Conservation (phyloP, 139 green algal species). For the Volvox reticuliferus region DNA sequence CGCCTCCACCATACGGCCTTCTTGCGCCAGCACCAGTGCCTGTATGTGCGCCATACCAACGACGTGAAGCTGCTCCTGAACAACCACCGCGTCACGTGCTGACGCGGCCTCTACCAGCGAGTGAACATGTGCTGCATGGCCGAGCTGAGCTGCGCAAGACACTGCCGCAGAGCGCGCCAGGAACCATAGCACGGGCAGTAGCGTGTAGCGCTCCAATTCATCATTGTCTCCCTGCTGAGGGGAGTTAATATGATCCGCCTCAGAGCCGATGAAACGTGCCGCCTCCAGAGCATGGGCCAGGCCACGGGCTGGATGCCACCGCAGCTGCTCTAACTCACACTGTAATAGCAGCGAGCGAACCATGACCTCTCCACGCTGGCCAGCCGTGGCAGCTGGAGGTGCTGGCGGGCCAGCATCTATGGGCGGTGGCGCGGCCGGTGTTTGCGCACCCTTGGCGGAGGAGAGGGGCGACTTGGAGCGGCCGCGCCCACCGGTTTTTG, state of each 20-base stretch:
- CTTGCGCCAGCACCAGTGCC: slow-evolving; percentile 12
- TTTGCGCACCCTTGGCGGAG: slow-evolving; percentile 19
- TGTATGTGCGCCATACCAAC: slow-evolving; percentile 18
- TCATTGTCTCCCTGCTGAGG: slow-evolving; percentile 58
- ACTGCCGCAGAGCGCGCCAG: neutral
- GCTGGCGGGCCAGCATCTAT: neutral
- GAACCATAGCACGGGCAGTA: slow-evolving; percentile 53
- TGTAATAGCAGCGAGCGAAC: slow-evolving; percentile 46
- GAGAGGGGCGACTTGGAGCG: slow-evolving; percentile 33
- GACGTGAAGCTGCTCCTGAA: slow-evolving; percentile 7
- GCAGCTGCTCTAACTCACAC: slow-evolving; percentile 51
- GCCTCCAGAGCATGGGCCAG: slow-evolving; percentile 49
- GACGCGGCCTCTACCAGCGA: neutral
- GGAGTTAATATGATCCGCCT: slow-evolving; percentile 32
- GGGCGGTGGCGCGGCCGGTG: neutral
- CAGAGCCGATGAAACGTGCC: slow-evolving; percentile 20
- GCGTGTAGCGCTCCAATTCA: slow-evolving; percentile 51
- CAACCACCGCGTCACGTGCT: neutral
- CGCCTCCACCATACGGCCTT: slow-evolving; percentile 46
- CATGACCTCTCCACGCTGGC: slow-evolving; percentile 54
- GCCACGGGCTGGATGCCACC: slow-evolving; percentile 36
- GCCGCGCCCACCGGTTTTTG: neutral
- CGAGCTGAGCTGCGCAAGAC: slow-evolving; percentile 32
- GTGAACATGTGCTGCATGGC: slow-evolving; percentile 30
- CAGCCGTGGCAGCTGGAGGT: neutral